phyloP scores from a whole-genome alignment of 2,329 filamentous ascomycete genomes.

The Fusarium heterosporum region DNA sequence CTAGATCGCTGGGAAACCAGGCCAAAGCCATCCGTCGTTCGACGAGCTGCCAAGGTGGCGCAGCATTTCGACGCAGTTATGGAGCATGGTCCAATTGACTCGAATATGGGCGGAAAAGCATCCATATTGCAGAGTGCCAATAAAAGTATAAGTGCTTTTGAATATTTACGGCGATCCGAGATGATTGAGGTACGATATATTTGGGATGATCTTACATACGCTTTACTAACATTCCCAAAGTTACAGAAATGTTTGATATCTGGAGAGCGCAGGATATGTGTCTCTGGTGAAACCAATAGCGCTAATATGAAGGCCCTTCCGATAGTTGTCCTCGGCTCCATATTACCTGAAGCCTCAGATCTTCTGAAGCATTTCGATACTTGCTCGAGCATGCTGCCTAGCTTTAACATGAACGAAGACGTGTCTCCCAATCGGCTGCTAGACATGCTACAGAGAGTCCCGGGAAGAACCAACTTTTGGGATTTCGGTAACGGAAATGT shows the following conservation, averaged over 20 bases:
- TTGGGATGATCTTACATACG: rapidly evolving
- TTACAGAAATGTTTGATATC: conserved; percentile 31
- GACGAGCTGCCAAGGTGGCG: conserved; percentile 36
- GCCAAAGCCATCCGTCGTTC: conserved; percentile 25
- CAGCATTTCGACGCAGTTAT: conserved; percentile 38
- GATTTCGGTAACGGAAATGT: conserved; percentile 17
- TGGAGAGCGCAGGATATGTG: not conserved
- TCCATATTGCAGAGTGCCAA: conserved; percentile 10
- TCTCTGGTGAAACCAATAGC: not conserved
- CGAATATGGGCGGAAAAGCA: not conserved
- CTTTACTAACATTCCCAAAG: not conserved
- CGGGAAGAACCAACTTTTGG: conserved; percentile 24
- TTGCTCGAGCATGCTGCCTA: not conserved
- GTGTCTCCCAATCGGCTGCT: no score
- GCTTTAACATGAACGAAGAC: not conserved
- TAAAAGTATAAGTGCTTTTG: conserved; percentile 31
- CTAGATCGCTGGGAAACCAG: conserved; percentile 25
- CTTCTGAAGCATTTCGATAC: not conserved
- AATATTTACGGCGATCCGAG: conserved; percentile 29
- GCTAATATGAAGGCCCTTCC: not conserved
- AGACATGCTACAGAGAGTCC: not conserved
- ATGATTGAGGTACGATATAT: conserved; percentile 18
- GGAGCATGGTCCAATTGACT: conserved; percentile 30
- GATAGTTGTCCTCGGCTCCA: not conserved
- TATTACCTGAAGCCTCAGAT: not conserved